Percentiles rank a stretch among this genome's conserved stretches.
These are phyloP conservation scores for Striga asiatica DNA, from an alignment of 257 asterid genomes.

Conservation along the genomic window DNA sequence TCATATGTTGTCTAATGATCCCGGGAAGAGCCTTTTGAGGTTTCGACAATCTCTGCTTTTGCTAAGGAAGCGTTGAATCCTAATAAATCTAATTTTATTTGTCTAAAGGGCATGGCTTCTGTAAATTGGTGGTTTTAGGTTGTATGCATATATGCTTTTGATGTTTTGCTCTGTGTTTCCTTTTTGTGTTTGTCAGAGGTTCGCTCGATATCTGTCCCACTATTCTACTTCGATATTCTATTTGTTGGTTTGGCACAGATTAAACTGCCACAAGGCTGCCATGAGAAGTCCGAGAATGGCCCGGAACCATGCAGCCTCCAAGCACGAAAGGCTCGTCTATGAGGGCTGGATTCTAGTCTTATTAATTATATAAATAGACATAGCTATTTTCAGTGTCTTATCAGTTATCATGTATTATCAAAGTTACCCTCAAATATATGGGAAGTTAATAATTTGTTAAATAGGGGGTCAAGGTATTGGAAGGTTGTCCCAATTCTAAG, in stretches of 20 bases:
- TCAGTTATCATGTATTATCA: too few species aligned
- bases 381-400: too few species aligned
- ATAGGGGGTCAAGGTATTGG: too few species aligned
- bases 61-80: constrained; percentile 33
- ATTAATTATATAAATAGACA: too few species aligned
- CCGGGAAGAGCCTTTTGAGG: constrained; percentile 73
- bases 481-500: too few species aligned
- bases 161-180: neutral
- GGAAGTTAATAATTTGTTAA: too few species aligned
- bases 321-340: constrained; percentile 76
- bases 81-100: neutral
- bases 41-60: constrained; percentile 91
- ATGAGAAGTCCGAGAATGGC: constrained; percentile 95
- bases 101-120: neutral
- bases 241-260: constrained; percentile 29
- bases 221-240: constrained; percentile 1
- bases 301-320: constrained; percentile 65
- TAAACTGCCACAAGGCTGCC: constrained; percentile 94
- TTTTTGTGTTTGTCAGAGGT: neutral
- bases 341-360: constrained; percentile 97
- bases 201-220: neutral
- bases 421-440: too few species aligned
- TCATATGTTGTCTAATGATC: constrained; percentile 83
- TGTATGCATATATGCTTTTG: constrained; percentile 6
- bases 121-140: neutral